Evolutionary conservation across 768 basidiomycete genomes (phyloP).

Genomic region (Chalciporus pseudorubinellus): DNA sequence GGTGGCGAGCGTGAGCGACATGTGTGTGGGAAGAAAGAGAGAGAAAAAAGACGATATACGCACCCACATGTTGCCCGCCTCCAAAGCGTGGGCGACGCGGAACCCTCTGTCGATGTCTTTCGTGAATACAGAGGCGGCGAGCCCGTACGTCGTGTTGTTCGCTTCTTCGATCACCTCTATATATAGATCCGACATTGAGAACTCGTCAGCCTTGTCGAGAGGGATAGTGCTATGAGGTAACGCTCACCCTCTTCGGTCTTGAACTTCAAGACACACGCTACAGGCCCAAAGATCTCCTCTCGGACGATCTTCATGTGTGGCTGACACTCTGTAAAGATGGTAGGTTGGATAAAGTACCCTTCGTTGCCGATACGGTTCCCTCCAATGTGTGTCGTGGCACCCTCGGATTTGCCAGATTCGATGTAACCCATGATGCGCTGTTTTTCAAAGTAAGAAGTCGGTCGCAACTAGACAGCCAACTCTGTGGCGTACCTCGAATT

Average conservation of each 20-base stretch:
- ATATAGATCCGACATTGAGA: too few relatives aligned
- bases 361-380: conserved; percentile 57
- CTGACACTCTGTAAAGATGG: conserved; percentile 61
- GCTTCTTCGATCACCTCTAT: conserved; percentile 56
- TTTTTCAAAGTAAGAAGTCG: neutral
- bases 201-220: too few relatives aligned
- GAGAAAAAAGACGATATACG: neutral
- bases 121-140: conserved; percentile 86
- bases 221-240: too few relatives aligned
- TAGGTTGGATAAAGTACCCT: conserved; percentile 73
- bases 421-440: conserved; percentile 81
- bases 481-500: conserved; percentile 56
- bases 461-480: neutral
- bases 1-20: neutral
- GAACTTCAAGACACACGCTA: conserved; percentile 75
- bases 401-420: conserved; percentile 65
- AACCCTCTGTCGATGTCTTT: conserved; percentile 51
- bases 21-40: neutral
- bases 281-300: conserved; percentile 82
- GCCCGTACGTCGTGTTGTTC: conserved; percentile 85
- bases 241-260: conserved; percentile 57
- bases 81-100: conserved; percentile 39
- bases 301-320: conserved; percentile 69
- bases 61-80: conserved; percentile 62
- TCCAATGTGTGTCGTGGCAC: conserved; percentile 64